Percentiles rank a stretch among this genome's conserved stretches.
phyloP scores from a whole-genome alignment of 768 basidiomycete genomes.

The Chiua virens region DNA sequence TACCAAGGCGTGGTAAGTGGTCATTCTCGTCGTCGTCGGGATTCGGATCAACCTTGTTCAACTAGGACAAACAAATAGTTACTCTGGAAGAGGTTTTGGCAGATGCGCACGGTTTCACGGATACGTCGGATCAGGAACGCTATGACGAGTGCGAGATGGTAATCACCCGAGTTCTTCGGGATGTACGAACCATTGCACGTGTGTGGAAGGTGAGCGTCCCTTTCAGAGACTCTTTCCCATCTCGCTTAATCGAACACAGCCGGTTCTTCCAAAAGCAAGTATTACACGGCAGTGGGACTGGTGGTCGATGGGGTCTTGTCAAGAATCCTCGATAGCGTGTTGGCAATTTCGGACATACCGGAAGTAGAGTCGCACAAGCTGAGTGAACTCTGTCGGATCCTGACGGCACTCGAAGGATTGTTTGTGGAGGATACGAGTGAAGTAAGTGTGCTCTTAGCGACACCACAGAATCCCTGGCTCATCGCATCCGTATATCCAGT shows the following conservation, averaged over 20 bases:
- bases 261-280: constrained; percentile 67
- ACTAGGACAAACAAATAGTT: constrained; percentile 24
- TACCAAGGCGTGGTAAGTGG: constrained; percentile 65
- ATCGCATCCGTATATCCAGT: constrained; percentile 34
- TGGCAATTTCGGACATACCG: constrained; percentile 82
- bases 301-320: constrained; percentile 68
- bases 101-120: constrained; percentile 63
- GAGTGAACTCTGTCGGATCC: constrained; percentile 77
- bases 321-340: constrained; percentile 67
- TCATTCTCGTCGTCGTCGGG: neutral
- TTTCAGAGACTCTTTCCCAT: neutral
- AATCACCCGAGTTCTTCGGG: constrained; percentile 58
- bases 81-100: constrained; percentile 43
- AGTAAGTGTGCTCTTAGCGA: constrained; percentile 35
- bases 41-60: neutral
- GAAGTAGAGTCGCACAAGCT: constrained; percentile 83
- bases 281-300: constrained; percentile 69
- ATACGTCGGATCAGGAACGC: constrained; percentile 67
- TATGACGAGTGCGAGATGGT: constrained; percentile 77
- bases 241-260: constrained; percentile 37
- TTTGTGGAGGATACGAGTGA: constrained; percentile 68
- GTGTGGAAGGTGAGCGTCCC: constrained; percentile 66
- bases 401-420: constrained; percentile 77
- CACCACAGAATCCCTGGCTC: neutral
- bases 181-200: constrained; percentile 62